phyloP scores from a whole-genome alignment of 2,329 filamentous ascomycete genomes.

The Exophiala sideris region DNA sequence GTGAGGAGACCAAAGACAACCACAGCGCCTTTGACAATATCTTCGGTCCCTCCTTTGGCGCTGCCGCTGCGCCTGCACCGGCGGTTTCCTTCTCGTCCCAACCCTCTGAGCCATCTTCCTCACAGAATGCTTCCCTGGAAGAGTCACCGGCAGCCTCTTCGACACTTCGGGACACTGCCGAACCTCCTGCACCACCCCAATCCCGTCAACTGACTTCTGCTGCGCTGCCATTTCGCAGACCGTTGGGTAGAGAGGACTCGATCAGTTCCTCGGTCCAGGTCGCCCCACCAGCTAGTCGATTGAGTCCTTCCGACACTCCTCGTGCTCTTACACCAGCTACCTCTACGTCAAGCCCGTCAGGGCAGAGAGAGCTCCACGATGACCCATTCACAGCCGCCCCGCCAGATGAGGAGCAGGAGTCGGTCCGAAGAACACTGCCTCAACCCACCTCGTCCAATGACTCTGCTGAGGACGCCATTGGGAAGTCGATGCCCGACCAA shows the following conservation, averaged over 20 bases:
- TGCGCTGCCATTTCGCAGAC: conserved; percentile 66
- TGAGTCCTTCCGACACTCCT: conserved; percentile 51
- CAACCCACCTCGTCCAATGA: conserved; percentile 3
- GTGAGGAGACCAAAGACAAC: conserved; percentile 12
- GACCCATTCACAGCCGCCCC: conserved; percentile 25
- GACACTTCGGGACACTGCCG: conserved; percentile 27
- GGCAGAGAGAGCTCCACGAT: conserved; percentile 16
- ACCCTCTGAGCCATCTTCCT: conserved; percentile 47
- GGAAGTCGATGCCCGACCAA: conserved; percentile 14
- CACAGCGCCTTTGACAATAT: conserved; percentile 75
- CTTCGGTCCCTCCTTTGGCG: conserved; percentile 68
- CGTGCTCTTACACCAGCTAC: conserved; percentile 42
- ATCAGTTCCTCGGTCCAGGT: conserved; percentile 74
- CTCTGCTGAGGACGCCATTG: conserved; percentile 17
- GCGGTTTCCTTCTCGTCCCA: conserved; percentile 57
- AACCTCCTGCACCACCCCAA: conserved; percentile 62
- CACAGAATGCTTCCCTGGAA: conserved; percentile 43
- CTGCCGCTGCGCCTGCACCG: conserved; percentile 52
- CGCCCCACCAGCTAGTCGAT: conserved; percentile 66
- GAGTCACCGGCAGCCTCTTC: conserved; percentile 32
- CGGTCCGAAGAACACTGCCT: conserved; percentile 23
- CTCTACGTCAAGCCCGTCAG: conserved; percentile 32
- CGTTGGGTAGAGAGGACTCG: conserved; percentile 58
- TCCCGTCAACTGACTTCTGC: conserved; percentile 75
- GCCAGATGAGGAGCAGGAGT: conserved; percentile 29